phyloP scores from a whole-genome alignment of 2,329 filamentous ascomycete genomes.

The Ambrosiella beaveri region DNA sequence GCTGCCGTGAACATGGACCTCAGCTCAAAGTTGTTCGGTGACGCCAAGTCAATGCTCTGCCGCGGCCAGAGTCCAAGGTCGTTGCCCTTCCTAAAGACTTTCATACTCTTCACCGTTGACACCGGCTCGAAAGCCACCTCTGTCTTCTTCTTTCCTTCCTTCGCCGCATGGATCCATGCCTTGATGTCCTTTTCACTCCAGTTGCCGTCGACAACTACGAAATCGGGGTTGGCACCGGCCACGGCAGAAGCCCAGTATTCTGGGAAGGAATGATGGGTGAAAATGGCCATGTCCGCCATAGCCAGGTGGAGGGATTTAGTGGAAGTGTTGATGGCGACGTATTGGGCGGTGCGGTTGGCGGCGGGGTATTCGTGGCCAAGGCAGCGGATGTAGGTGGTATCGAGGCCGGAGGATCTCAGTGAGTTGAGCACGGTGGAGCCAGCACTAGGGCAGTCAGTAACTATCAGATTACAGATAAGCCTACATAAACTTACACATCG shows the following conservation, averaged over 20 bases:
- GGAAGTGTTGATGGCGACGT: conserved; percentile 73
- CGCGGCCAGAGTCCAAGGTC: conserved; percentile 36
- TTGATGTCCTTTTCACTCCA: conserved; percentile 53
- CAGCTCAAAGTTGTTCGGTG: conserved; percentile 73
- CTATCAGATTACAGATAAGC: neutral
- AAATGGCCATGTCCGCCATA: conserved; percentile 89
- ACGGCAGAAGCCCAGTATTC: conserved; percentile 45
- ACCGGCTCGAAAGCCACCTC: conserved; percentile 77
- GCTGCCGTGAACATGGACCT: conserved; percentile 61
- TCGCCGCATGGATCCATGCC: conserved; percentile 48
- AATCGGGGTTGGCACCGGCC: conserved; percentile 41
- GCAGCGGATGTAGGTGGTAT: conserved; percentile 43
- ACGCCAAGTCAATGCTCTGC: conserved; percentile 52
- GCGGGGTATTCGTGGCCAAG: conserved; percentile 31
- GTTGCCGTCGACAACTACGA: conserved; percentile 76
- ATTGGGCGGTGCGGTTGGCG: conserved; percentile 63
- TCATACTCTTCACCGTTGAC: conserved; percentile 58
- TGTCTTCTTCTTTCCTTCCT: conserved; percentile 27
- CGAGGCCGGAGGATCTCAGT: conserved; percentile 46
- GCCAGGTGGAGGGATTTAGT: conserved; percentile 74
- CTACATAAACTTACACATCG: conserved; percentile 39
- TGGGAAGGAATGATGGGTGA: conserved; percentile 38
- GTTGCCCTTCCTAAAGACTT: conserved; percentile 38
- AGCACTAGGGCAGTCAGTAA: conserved; percentile 29
- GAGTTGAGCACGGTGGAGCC: conserved; percentile 55